Evolutionary conservation across 2,329 filamentous ascomycete genomes (phyloP), one percentile per base, ranked within the genome.

Genomic region (Trichoderma atroviride): DNA sequence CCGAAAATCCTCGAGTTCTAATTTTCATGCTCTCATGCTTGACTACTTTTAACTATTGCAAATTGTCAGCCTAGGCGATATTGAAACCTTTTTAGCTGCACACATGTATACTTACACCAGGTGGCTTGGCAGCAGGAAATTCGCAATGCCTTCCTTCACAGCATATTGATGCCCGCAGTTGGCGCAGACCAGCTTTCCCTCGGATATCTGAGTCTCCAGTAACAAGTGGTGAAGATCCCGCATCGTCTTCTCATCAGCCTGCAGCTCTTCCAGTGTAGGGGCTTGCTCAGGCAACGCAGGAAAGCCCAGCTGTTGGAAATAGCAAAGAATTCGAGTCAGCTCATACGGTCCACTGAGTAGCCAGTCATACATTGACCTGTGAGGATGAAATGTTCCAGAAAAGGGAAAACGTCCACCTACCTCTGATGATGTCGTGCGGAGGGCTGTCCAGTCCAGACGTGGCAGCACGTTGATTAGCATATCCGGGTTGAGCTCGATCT

Each of bases 81-180:
- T 4, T 7, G 10, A 16, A 4, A 9, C 2, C 5, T 47, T 47
- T 37, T 35, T 14, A 66, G 29, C 6, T 22, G 24, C 19, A 6
- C 11, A 14, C 33, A 14, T 11, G 11, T 10, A 24, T 33, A 53
- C 31, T 81, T 78, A 89, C 58, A 94, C 96, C 80, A 99, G 82
- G 83, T 99, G 96, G 76, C 92, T 96, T 14, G 96, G 96, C 74
- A 99, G 82, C 78, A 99, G 82, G 77, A 99, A 99, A 81, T 98
- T 98, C 70, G 94, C 93, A 79, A 98, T 97, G 5, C 96, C 96
- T 81, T 99, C 95, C 78, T 96, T 94, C 72, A 99, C 91, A 70
- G 89, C 89, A 81, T 98, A 99, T 83, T 97, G 93, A 78, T 98
- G 95, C 59, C 92, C 93, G 78, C 96, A 99, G 80, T 92, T 92